These are phyloP conservation scores for Phalaenopsis aphrodite DNA, from an alignment of 106 monocot genomes.

Conservation along the genomic window DNA sequence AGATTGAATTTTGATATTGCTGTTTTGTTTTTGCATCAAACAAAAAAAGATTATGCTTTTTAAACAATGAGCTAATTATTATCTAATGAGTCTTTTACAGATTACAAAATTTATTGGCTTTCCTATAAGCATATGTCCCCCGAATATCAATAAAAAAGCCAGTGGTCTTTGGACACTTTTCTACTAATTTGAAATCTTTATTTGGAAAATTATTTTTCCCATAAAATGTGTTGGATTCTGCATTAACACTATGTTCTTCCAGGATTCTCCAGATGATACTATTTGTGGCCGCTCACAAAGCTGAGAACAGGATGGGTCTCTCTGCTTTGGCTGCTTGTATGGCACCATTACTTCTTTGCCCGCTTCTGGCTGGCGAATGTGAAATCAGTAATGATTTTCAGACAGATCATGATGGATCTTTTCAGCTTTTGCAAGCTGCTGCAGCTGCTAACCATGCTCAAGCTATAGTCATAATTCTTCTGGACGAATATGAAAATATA, in stretches of 20 bases:
- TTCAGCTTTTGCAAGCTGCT: constrained; percentile 92
- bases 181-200: background rate
- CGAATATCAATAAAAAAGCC: background rate
- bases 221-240: background rate
- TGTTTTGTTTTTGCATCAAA: background rate
- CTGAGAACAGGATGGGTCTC: constrained; percentile 71
- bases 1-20: background rate
- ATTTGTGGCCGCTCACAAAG: constrained; percentile 60
- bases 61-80: background rate
- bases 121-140: background rate
- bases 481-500: constrained; percentile 79
- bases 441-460: constrained; percentile 99
- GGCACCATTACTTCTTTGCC: constrained; percentile 94
- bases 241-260: constrained; percentile 13
- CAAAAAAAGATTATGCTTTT: background rate
- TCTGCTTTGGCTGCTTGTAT: constrained; percentile 95
- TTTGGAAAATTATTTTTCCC: background rate
- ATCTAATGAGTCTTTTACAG: background rate
- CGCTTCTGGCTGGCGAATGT: constrained; percentile 90
- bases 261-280: constrained; percentile 92
- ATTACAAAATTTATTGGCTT: background rate
- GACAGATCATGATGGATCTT: constrained; percentile 76
- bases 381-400: constrained; percentile 71
- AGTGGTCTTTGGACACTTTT: background rate
- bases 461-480: constrained; percentile 75